Conservation (phyloP, 257 asterid genomes). For the Cruciata laevipes region DNA sequence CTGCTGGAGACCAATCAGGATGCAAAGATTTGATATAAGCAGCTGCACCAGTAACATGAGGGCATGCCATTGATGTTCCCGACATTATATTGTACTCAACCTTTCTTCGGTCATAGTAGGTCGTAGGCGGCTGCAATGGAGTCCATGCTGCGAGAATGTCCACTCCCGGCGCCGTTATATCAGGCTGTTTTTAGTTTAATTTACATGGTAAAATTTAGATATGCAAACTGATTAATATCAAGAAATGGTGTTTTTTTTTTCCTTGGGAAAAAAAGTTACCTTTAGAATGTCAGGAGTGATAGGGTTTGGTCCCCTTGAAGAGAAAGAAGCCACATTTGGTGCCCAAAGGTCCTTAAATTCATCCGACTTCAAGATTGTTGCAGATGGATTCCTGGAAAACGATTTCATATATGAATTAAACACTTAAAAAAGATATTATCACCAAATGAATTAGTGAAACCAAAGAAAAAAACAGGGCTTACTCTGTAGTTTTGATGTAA, state of each 20-base stretch:
- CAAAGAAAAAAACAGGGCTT: neutral
- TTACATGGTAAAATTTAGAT: too few species aligned
- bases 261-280: neutral
- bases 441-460: too few species aligned
- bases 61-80: conserved; percentile 36
- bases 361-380: conserved; percentile 22
- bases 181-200: conserved; percentile 11
- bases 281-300: conserved; percentile 13
- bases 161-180: conserved; percentile 18
- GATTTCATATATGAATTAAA: too few species aligned
- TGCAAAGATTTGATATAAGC: conserved; percentile 41
- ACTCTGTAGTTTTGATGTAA: conserved; percentile 9
- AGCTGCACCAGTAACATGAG: conserved; percentile 35
- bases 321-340: conserved; percentile 29
- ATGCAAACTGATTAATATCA: too few species aligned
- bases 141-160: conserved; percentile 19
- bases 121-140: conserved; percentile 2
- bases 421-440: too few species aligned
- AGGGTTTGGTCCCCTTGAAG: conserved; percentile 8
- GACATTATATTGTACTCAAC: neutral
- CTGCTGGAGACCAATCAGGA: conserved; percentile 47
- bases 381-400: conserved; percentile 9
- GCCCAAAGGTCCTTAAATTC: conserved; percentile 34
- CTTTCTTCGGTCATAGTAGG: neutral
- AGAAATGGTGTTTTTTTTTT: too few species aligned